Evolutionary conservation across 306 rosid species (phyloP), one percentile per base, ranked within the genome.

Genomic region (Cicer judaicum): DNA sequence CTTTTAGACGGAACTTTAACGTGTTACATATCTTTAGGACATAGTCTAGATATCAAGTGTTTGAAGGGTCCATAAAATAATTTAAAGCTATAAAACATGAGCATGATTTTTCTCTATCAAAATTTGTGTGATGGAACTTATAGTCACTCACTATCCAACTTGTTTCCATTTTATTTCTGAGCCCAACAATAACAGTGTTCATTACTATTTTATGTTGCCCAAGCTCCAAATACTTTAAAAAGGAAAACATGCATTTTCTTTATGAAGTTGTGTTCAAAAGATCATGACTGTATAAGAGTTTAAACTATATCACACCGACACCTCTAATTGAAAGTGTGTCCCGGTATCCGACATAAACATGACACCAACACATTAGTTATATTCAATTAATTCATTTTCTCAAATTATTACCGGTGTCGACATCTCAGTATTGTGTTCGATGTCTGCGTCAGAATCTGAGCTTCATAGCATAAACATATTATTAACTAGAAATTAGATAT

Each of bases 11-110:
- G 15, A 52, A 15, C 24, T 10, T 7, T 29, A 29, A 29, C 5
- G 36, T 29, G 36, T 29, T 29, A 29, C 36, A 4, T 4, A 29
- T 29, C 36, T 29, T 29, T 29, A 21, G 29, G 63, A 21, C 12
- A 5, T 13, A 34, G 29, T 57, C 64, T 14, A 2, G 66, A 60
- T 60, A 12, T 34, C 8, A 63, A 52, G 44, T 64, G 46, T 43
- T 75, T 52, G 72, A 46, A 39, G 49, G 42, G 50, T 12, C 64
- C 49, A 18, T 18, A 71, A 54, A 52, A 10, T 60, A 18, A 10
- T 42, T 65, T 38, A 29, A 16, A 21, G 8, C 48, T 39, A 10
- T 24, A 36, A 5, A 44, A 59, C 29, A 24, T n/a, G 4, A 59
- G 43, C 52, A 19, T 16, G 41, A 5, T 4, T 50, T 75, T 76